These are phyloP conservation scores for Chlamydomonas schloesseri DNA, from an alignment of 139 green algal genomes.

Conservation along the genomic window DNA sequence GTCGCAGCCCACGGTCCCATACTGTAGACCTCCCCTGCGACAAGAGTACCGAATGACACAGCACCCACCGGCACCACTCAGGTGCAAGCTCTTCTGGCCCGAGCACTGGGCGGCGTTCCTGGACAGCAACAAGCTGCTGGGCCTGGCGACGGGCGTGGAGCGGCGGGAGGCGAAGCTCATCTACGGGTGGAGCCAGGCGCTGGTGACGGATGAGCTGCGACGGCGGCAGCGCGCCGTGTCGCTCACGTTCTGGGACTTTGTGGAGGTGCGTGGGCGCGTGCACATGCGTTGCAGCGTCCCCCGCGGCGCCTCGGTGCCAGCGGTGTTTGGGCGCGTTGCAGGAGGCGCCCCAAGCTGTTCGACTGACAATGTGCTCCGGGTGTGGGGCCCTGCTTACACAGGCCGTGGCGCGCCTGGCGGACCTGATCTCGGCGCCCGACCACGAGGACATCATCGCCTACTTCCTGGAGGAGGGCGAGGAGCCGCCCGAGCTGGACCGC, in stretches of 20 bases:
- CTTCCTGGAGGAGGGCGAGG: background rate
- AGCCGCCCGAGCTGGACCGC: constrained; percentile 9
- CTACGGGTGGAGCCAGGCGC: constrained; percentile 53
- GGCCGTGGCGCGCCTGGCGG: constrained; percentile 51
- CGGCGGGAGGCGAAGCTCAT: constrained; percentile 63
- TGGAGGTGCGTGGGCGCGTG: constrained; percentile 45
- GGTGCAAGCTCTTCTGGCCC: constrained; percentile 54
- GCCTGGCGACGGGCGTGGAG: constrained; percentile 40
- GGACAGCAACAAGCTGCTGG: constrained; percentile 54
- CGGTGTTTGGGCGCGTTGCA: no score
- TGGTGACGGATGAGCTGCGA: constrained; percentile 66
- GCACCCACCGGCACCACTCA: no score
- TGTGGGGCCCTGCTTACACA: background rate
- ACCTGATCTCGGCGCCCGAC: constrained; percentile 48
- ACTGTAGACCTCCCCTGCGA: no score
- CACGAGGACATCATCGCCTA: constrained; percentile 10
- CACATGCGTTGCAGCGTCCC: no score
- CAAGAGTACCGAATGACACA: no score
- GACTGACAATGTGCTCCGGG: no score
- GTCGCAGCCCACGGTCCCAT: no score
- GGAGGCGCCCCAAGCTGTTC: no score
- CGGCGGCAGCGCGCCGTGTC: constrained; percentile 61
- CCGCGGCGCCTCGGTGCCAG: background rate
- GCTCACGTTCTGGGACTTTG: constrained; percentile 62
- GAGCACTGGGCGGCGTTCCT: constrained; percentile 66